phyloP scores from a whole-genome alignment of 2,329 filamentous ascomycete species.

The Ceratocystis eucalypticola region DNA sequence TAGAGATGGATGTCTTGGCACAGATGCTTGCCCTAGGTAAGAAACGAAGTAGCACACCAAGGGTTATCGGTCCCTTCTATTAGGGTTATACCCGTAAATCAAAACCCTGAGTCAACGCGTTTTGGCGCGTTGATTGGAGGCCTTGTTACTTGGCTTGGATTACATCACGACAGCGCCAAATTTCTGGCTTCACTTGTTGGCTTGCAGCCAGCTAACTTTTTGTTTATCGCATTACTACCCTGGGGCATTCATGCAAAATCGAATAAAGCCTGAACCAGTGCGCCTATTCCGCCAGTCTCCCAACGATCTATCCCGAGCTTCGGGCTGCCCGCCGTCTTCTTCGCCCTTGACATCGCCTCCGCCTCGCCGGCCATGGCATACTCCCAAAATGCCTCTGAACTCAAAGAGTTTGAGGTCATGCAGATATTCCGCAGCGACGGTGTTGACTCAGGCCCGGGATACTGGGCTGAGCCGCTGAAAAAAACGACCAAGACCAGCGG shows the following conservation, averaged over 20 bases:
- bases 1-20: too few relatives aligned
- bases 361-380: neutral
- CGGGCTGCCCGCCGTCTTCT: neutral
- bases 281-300: neutral
- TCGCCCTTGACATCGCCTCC: neutral
- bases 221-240: too few relatives aligned
- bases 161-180: neutral
- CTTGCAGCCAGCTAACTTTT: too few relatives aligned
- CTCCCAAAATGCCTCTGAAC: constrained; percentile 3
- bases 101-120: neutral
- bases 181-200: too few relatives aligned
- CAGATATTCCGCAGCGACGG: constrained; percentile 35
- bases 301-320: neutral
- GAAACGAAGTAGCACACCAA: neutral
- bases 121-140: constrained; percentile 8
- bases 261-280: neutral
- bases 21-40: too few relatives aligned
- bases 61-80: neutral
- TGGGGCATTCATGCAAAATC: too few relatives aligned
- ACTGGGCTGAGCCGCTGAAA: constrained; percentile 29
- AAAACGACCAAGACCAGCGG: constrained; percentile 18
- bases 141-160: constrained; percentile 1
- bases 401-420: constrained; percentile 29
- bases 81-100: neutral
- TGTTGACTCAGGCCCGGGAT: constrained; percentile 32